Conservation (phyloP, 2,329 filamentous ascomycete species). For the Ophiostoma montium region DNA sequence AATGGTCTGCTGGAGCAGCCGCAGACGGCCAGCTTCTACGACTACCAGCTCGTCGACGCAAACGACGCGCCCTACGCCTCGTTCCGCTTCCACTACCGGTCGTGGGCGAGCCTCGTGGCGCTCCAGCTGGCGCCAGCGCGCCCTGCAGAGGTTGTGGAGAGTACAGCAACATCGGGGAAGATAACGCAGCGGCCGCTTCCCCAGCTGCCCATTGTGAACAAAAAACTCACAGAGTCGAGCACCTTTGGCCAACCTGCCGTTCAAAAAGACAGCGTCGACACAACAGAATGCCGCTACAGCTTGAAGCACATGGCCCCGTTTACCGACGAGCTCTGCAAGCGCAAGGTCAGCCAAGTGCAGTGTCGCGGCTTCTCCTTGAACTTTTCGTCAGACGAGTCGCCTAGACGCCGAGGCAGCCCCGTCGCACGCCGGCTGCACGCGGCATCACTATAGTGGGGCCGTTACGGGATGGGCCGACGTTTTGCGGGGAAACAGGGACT, state of each 20-base stretch:
- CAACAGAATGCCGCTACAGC: not conserved
- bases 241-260: too few species aligned
- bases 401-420: not conserved
- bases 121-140: conserved; percentile 31
- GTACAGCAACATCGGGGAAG: too few species aligned
- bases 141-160: too few species aligned
- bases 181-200: not conserved
- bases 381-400: too few species aligned
- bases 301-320: conserved; percentile 3
- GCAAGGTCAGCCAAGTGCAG: not conserved
- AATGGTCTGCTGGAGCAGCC: conserved; percentile 38
- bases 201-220: not conserved
- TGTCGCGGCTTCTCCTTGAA: not conserved
- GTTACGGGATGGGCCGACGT: too few species aligned
- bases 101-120: conserved; percentile 31
- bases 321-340: conserved; percentile 12
- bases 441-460: not conserved
- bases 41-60: conserved; percentile 37
- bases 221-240: not conserved
- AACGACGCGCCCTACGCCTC: conserved; percentile 36
- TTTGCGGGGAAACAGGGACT: too few species aligned
- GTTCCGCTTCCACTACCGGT: conserved; percentile 44
- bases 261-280: too few species aligned
- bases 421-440: not conserved
- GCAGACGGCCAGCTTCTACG: conserved; percentile 35